Percentiles rank a stretch among this genome's conserved stretches.
Evolutionary conservation across 768 basidiomycete genomes (phyloP).

Genomic region (Tricholoma bakamatsutake): DNA sequence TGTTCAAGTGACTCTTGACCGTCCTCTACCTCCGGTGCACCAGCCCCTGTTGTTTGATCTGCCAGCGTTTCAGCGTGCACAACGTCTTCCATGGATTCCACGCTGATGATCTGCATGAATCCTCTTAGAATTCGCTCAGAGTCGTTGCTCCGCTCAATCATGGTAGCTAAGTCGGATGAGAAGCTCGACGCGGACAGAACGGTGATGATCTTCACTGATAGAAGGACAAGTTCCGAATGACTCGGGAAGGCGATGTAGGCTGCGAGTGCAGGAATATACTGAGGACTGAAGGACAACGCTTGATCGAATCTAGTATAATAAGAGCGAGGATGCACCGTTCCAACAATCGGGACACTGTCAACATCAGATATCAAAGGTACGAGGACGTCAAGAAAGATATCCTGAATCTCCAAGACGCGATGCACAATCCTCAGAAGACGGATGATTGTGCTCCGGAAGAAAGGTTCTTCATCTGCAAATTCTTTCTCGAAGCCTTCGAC

Average conservation of each 20-base stretch:
- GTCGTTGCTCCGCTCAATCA: conserved; percentile 76
- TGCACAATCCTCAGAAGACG: conserved; percentile 79
- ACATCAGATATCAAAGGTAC: conserved; percentile 70
- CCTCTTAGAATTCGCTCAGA: conserved; percentile 83
- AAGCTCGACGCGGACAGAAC: conserved; percentile 60
- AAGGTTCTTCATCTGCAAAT: conserved; percentile 61
- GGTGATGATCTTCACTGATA: conserved; percentile 74
- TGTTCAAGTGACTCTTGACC: conserved; percentile 44
- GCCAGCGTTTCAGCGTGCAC: conserved; percentile 52
- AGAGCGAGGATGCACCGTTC: conserved; percentile 54
- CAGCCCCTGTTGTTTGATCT: conserved; percentile 67
- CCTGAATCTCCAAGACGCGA: conserved; percentile 79
- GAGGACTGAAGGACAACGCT: conserved; percentile 60
- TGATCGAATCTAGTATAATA: conserved; percentile 73
- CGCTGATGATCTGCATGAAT: conserved; percentile 60
- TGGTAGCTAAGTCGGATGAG: conserved; percentile 67
- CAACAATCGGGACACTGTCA: conserved; percentile 47
- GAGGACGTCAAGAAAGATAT: conserved; percentile 84
- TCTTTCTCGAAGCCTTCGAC: conserved; percentile 70
- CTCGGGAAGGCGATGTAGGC: conserved; percentile 70
- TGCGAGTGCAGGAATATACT: conserved; percentile 76
- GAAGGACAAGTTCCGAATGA: conserved; percentile 66
- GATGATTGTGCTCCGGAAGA: conserved; percentile 68
- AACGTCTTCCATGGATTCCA: conserved; percentile 58
- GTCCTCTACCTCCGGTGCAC: conserved; percentile 53